These are phyloP conservation scores for Lactarius evosmus DNA, from an alignment of 768 basidiomycete species.

Conservation along the genomic window DNA sequence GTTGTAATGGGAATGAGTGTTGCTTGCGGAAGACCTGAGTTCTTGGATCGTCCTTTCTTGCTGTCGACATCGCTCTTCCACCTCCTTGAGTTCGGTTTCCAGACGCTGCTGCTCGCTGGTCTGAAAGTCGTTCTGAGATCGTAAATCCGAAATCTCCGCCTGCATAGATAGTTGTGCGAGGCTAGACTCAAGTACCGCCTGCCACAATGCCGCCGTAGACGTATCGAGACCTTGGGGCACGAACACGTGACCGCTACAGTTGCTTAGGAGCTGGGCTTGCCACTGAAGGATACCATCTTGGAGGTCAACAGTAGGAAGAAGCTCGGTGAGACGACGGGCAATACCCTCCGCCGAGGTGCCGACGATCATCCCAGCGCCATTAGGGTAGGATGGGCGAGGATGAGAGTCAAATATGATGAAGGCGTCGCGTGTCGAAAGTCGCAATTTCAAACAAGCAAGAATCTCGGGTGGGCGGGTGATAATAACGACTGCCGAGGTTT, in stretches of 20 bases:
- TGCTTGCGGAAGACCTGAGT: background rate
- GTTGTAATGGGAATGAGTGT: background rate
- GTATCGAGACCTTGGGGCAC: slow-evolving; percentile 34
- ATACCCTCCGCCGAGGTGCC: slow-evolving; percentile 45
- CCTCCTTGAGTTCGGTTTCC: slow-evolving; percentile 21
- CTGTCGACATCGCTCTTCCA: slow-evolving; percentile 9
- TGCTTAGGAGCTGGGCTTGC: slow-evolving; percentile 60
- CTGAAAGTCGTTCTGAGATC: slow-evolving; percentile 21
- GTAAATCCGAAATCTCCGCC: slow-evolving; percentile 36
- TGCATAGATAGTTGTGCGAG: slow-evolving; percentile 45
- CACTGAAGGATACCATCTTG: slow-evolving; percentile 49
- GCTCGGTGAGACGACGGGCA: slow-evolving; percentile 43
- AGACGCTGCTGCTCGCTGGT: slow-evolving; percentile 28
- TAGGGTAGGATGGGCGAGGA: slow-evolving; percentile 51
- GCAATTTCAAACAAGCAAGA: slow-evolving; percentile 47
- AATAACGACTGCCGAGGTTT: slow-evolving; percentile 42
- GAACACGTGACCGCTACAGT: slow-evolving; percentile 59
- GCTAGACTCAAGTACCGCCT: slow-evolving; percentile 48
- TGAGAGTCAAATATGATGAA: slow-evolving; percentile 70
- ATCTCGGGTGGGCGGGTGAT: slow-evolving; percentile 75
- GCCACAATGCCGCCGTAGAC: slow-evolving; percentile 32
- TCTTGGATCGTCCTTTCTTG: slow-evolving; percentile 10
- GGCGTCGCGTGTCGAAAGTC: slow-evolving; percentile 31
- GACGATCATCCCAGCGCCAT: slow-evolving; percentile 59
- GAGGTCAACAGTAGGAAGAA: slow-evolving; percentile 51